Evolutionary conservation across 108 stramenopile genomes (phyloP).

Genomic region (Skeletonema menzelii): DNA sequence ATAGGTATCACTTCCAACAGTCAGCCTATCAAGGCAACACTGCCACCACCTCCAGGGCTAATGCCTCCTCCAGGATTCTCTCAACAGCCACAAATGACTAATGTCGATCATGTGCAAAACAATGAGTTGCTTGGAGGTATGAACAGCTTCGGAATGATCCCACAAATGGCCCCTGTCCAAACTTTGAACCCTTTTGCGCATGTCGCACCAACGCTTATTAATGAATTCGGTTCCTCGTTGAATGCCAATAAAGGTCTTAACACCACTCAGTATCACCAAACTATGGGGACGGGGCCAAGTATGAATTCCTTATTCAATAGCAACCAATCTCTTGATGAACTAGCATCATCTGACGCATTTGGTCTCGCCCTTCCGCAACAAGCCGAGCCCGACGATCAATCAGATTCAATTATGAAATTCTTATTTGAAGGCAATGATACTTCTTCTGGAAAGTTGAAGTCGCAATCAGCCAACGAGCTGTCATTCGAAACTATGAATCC

Average conservation of each 20-base stretch:
- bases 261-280: not conserved
- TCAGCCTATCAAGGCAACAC: not conserved
- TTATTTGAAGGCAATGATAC: constrained; percentile 28
- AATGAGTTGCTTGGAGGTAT: not conserved
- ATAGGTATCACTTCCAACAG: not conserved
- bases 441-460: not conserved
- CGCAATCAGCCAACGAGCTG: constrained; percentile 2
- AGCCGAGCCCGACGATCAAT: constrained; percentile 16
- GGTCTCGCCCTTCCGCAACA: constrained; percentile 1
- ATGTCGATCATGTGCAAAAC: not conserved
- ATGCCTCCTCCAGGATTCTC: constrained; percentile 22
- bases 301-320: constrained; percentile 11
- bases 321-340: constrained; percentile 5
- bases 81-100: constrained; percentile 1
- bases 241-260: not conserved
- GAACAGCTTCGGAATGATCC: constrained; percentile 1
- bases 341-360: constrained; percentile 8
- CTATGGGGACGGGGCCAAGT: constrained; percentile 1
- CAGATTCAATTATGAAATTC: constrained; percentile 37
- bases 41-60: constrained; percentile 41
- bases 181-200: not conserved
- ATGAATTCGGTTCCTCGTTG: not conserved
- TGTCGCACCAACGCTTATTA: not conserved
- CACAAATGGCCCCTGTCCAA: constrained; percentile 22
- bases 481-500: constrained; percentile 21